Evolutionary conservation across 78 protist species (phyloP).

Genomic region (Trichosphaerium sp.): DNA sequence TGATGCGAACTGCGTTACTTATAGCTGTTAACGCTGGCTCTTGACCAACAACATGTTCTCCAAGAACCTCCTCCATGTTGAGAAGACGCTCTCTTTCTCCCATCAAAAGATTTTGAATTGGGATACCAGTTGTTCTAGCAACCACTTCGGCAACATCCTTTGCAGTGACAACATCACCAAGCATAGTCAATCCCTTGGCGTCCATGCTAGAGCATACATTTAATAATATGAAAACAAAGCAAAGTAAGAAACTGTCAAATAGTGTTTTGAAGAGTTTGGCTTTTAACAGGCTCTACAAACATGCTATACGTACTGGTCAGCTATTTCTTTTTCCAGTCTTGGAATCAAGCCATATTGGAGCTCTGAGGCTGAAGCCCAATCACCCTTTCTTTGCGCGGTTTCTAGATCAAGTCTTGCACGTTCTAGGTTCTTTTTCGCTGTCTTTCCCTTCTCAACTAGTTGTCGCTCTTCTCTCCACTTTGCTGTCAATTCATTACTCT

Average conservation of each 20-base stretch:
- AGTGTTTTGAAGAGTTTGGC: no score
- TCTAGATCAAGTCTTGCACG: slow-evolving; percentile 16
- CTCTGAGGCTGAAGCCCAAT: slow-evolving; percentile 18
- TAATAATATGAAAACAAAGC: no score
- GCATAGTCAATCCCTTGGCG: neutral
- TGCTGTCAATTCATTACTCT: no score
- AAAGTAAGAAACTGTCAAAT: no score
- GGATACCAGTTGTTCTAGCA: slow-evolving; percentile 62
- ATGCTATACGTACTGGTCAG: neutral
- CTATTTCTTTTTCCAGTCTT: neutral
- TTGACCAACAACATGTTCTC: slow-evolving; percentile 33
- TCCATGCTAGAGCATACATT: no score
- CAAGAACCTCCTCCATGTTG: slow-evolving; percentile 17
- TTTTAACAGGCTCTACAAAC: no score
- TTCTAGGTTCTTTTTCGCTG: neutral
- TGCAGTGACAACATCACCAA: slow-evolving; percentile 3
- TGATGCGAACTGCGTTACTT: slow-evolving; percentile 32
- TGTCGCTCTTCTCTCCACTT: slow-evolving; percentile 10
- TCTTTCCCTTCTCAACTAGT: neutral
- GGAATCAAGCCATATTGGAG: slow-evolving; percentile 24
- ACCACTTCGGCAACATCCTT: slow-evolving; percentile 43
- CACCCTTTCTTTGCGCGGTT: neutral
- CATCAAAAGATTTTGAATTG: slow-evolving; percentile 12
- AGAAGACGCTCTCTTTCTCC: slow-evolving; percentile 47
- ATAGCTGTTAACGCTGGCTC: slow-evolving; percentile 15